Evolutionary conservation across 2,329 filamentous ascomycete species (phyloP).

Genomic region (Tolypocladium ovalisporum): DNA sequence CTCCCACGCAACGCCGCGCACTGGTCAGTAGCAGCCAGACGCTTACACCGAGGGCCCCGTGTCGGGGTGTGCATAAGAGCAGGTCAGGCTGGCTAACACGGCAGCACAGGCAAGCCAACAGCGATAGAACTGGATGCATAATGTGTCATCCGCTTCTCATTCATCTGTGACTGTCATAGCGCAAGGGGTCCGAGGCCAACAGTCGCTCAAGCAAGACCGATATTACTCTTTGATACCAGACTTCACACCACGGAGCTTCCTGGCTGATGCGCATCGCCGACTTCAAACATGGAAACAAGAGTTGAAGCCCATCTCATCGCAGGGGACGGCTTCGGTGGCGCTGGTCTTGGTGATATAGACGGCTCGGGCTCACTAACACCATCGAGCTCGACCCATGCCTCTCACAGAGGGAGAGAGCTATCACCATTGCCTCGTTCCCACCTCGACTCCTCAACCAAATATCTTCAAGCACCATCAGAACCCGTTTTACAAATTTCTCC

Average conservation of each 20-base stretch:
- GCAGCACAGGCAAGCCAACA: not conserved
- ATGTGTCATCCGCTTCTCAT: constrained; percentile 15
- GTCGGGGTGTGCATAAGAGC: not conserved
- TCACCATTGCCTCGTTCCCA: constrained; percentile 1
- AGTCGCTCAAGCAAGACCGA: not conserved
- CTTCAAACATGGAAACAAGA: not conserved
- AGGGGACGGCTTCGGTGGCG: not conserved
- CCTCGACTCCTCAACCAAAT: constrained; percentile 9
- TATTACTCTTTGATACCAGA: not conserved
- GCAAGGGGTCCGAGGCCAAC: not conserved
- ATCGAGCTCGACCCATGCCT: not conserved
- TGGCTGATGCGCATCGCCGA: not conserved
- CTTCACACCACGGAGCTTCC: not conserved
- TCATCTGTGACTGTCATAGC: constrained; percentile 10
- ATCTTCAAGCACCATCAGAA: constrained; percentile 21
- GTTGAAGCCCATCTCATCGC: not conserved
- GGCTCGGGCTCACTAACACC: constrained; percentile 4
- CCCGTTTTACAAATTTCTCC: constrained; percentile 23
- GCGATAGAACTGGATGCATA: constrained; percentile 5
- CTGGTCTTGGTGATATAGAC: constrained; percentile 5
- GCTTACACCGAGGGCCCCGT: constrained; percentile 6
- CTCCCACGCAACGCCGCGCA: constrained; percentile 2
- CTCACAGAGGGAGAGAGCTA: not conserved
- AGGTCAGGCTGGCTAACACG: constrained; percentile 3
- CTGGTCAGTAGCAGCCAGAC: constrained; percentile 6